Conservation (phyloP, 192 early-diverging fungal genomes). For the Diversispora epigaea region DNA sequence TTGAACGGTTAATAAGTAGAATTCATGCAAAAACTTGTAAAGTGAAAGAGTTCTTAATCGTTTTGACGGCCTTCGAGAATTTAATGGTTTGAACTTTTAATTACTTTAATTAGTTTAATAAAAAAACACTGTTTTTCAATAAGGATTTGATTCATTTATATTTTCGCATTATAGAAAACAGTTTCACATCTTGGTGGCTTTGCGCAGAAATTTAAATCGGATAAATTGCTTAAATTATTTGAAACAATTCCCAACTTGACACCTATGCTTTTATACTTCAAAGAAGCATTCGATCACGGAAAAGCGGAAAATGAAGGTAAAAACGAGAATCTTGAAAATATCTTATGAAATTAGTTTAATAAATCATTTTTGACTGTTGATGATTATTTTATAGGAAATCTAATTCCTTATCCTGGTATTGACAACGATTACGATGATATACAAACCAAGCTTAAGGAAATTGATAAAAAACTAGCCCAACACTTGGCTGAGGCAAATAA, state of each 20-base stretch:
- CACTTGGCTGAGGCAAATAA: constrained; percentile 67
- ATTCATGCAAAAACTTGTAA: constrained; percentile 85
- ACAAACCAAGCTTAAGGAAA: constrained; percentile 48
- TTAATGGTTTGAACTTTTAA: constrained; percentile 43
- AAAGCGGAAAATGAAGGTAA: constrained; percentile 58
- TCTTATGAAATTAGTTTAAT: neutral
- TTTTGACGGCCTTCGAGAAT: constrained; percentile 60
- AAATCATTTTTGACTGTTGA: neutral
- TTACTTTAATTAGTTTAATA: neutral
- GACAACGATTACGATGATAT: constrained; percentile 81
- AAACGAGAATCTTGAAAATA: neutral
- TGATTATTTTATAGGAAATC: neutral
- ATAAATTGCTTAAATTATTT: constrained; percentile 51
- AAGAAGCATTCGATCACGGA: constrained; percentile 70
- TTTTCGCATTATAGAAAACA: constrained; percentile 32
- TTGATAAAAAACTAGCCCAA: constrained; percentile 67
- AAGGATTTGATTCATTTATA: neutral
- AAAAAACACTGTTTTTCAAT: neutral
- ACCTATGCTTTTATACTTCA: constrained; percentile 69
- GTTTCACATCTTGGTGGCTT: constrained; percentile 40
- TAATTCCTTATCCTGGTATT: constrained; percentile 69
- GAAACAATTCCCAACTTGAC: constrained; percentile 54
- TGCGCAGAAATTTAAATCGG: constrained; percentile 54
- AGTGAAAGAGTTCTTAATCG: constrained; percentile 78
- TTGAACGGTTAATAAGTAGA: constrained; percentile 88